Evolutionary conservation across 129 eudicot genomes (phyloP), one percentile per base, ranked within the genome.

Genomic region (Ambrosia trifida): DNA sequence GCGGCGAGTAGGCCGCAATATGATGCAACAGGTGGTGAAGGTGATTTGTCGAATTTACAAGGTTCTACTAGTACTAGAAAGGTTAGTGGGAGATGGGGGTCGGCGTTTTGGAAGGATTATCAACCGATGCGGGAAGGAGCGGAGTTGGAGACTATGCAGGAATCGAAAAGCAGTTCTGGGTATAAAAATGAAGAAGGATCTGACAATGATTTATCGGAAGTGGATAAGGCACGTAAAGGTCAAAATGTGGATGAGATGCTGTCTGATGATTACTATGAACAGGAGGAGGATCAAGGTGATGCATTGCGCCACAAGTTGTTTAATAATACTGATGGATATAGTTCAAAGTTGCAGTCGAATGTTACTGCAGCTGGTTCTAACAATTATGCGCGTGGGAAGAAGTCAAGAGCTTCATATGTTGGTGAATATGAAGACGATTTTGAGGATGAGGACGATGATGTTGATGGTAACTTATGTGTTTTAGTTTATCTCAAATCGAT

Each of bases 221-320:
- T 69, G 65, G 83, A 78, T 0, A 79, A 85, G 80, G 83, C 73
- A 74, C 83, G 33, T 49, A 77, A 66, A 46, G 78, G 80, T 64
- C 83, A 73, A 60, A 69, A 71, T 30, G 87, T 74, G 2, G 97
- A 91, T 78, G 96, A 88, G 64, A 91, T 91, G 95, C 65, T 88
- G 79, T 91, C 97, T 68, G 97, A 91, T 86, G 97, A 91, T 80
- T 91, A 91, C 72, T 91, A 88, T 36, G 98, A 94, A 84, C 87
- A 83, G 76, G 92, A 94, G 75, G 96, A 82, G 72, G 95, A 85
- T 66, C 96, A 84, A 66, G 85, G 80, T 66, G 96, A 87, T 60
- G 70, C 82, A 13, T 53, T 80, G 68, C 89, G 78, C 69, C 82
- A 64, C 44, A 85, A 88, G 68, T 75, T 66, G 13, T 40, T 73